A percentile compares a stretch with the other conserved stretches of the same genome.
These are phyloP conservation scores for Phtheirospermum japonicum DNA, from an alignment of 257 asterid species.

Conservation along the genomic window DNA sequence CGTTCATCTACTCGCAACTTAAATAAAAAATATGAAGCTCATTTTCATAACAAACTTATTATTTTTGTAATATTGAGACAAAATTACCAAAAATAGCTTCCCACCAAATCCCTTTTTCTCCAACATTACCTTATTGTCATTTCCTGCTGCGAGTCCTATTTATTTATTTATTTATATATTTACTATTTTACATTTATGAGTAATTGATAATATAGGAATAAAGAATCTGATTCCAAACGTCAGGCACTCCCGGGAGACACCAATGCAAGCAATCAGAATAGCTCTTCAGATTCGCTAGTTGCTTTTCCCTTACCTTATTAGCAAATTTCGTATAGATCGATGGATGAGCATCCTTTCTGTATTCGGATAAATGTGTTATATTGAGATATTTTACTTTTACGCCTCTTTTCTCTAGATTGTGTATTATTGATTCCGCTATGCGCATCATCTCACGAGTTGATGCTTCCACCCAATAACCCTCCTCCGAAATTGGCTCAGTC, in stretches of 20 bases:
- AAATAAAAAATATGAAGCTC: too few species aligned
- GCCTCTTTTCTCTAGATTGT: slow-evolving; percentile 26
- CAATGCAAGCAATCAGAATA: slow-evolving; percentile 65
- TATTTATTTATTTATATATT: too few species aligned
- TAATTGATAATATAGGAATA: slow-evolving; percentile 43
- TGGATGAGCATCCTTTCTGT: slow-evolving; percentile 29
- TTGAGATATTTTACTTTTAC: slow-evolving; percentile 19
- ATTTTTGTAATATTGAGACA: too few species aligned
- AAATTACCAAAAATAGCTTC: too few species aligned
- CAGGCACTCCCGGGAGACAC: slow-evolving; percentile 89
- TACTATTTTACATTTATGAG: too few species aligned
- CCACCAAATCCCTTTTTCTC: too few species aligned
- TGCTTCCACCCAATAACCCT: slow-evolving; percentile 21
- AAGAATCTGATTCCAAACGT: slow-evolving; percentile 67
- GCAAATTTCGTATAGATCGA: slow-evolving; percentile 12
- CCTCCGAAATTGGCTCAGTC: slow-evolving; percentile 19
- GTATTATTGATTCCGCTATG: slow-evolving; percentile 17
- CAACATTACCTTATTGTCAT: too few species aligned
- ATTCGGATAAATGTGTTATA: slow-evolving; percentile 26
- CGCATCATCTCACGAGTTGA: slow-evolving; percentile 16
- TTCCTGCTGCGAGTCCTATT: too few species aligned
- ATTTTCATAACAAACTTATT: too few species aligned
- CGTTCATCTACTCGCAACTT: too few species aligned
- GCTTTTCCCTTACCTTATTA: slow-evolving; percentile 25
- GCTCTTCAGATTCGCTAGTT: slow-evolving; percentile 37